Evolutionary conservation across 2,329 filamentous ascomycete genomes (phyloP), one percentile per base, ranked within the genome.

Genomic region (Aureobasidium sp.): DNA sequence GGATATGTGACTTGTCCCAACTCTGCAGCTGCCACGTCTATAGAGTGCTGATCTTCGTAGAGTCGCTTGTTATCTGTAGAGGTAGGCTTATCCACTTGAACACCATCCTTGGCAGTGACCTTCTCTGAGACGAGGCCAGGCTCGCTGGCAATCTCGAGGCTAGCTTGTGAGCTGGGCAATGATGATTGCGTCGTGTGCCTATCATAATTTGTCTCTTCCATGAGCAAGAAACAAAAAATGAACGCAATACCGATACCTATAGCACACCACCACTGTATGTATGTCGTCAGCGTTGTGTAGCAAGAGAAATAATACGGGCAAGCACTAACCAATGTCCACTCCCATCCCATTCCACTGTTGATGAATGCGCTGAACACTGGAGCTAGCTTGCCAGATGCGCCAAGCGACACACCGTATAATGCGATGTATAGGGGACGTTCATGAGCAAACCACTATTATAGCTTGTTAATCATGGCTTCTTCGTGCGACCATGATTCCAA

Each of bases 121-220:
- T 52, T 52, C 29, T 61, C 58, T 7, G 35, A 42, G 3, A 7
- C 22, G 15, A 19, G 17, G 29, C 1, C 27, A 24, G 24, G 9
- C 24, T 52, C 19, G 29, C 24, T n/a, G 6, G 44, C 29, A 12
- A 15, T 39, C 4, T 52, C 58, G 5, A 53, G 8, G 14, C 48
- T 47, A 45, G 48, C 31, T 19, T 45, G 35, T 4, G 48, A 27
- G 29, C 48, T 53, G 17, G 48, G 19, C 1, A 11, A 49, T 17
- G 48, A 29, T 39, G 29, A 37, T 6, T 24, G 24, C 24, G 35
- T 29, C 17, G 44, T 24, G 15, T 3, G 37, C 17, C 64, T 47
- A 45, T 65, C 64, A 61, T 79, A 84, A 67, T 82, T 85, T 5
- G 83, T 84, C 69, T 85, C 83, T 69, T 85, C 83, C 75, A 84